Evolutionary conservation across 257 asterid genomes (phyloP).

Genomic region (Solanum sparsipilum): DNA sequence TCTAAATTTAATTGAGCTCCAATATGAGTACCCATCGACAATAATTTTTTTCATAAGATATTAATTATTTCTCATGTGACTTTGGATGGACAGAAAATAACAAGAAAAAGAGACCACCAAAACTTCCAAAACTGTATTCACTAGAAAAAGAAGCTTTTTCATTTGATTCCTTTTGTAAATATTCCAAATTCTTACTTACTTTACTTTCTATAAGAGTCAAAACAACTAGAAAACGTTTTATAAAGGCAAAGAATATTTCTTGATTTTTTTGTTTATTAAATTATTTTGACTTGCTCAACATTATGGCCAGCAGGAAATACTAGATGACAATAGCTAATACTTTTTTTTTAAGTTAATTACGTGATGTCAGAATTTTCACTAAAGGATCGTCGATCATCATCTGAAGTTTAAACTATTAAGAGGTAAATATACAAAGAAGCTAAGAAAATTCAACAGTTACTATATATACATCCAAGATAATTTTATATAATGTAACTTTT

Average conservation of each 20-base stretch:
- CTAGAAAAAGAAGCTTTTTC: neutral
- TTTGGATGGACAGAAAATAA: neutral
- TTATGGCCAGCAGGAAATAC: neutral
- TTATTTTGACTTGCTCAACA: neutral
- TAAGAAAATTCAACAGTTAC: neutral
- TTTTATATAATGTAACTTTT: neutral
- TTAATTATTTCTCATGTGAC: neutral
- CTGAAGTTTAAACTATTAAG: neutral
- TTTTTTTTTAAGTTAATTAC: neutral
- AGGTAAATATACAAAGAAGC: neutral
- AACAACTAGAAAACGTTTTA: neutral
- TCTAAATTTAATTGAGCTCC: neutral
- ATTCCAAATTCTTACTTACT: neutral
- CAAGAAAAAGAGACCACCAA: neutral
- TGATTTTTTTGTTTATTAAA: neutral
- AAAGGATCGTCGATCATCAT: rapidly evolving
- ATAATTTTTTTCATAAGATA: neutral
- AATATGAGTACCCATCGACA: no score
- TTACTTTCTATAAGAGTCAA: neutral
- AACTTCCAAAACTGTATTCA: neutral
- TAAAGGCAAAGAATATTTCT: neutral
- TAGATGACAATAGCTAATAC: neutral
- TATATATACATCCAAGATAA: neutral
- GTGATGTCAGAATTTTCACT: neutral
- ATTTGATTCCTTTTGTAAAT: neutral